phyloP scores from a whole-genome alignment of 2,329 filamentous ascomycete species.

The Trichoderma koningiopsis region DNA sequence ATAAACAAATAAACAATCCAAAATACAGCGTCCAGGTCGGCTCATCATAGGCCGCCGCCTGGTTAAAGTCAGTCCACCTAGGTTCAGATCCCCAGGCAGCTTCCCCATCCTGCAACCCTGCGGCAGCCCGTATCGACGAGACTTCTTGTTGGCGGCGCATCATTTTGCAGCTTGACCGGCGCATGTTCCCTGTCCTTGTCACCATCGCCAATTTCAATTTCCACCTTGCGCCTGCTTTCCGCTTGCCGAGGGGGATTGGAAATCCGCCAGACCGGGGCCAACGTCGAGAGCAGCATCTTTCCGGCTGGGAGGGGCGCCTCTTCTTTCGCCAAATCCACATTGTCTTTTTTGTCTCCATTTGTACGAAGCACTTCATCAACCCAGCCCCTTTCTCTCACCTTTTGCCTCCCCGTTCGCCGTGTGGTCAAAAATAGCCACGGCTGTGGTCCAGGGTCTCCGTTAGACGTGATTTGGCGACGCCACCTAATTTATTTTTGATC shows the following conservation, averaged over 20 bases:
- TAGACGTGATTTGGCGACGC: constrained; percentile 20
- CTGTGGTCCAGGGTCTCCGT: constrained; percentile 11
- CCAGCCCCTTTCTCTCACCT: background rate
- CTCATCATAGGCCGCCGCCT: background rate
- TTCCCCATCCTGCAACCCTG: constrained; percentile 12
- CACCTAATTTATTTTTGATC: constrained; percentile 14
- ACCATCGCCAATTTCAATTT: constrained; percentile 28
- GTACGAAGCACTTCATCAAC: constrained; percentile 10
- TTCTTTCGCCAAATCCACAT: constrained; percentile 16
- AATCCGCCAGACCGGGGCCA: constrained; percentile 23
- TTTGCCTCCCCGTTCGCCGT: background rate
- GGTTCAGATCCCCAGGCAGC: constrained; percentile 1
- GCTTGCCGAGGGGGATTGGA: constrained; percentile 22
- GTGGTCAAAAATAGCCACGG: constrained; percentile 10
- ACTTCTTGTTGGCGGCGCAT: background rate
- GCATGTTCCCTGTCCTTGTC: constrained; percentile 10
- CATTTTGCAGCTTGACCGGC: background rate
- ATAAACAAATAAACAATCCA: constrained; percentile 43
- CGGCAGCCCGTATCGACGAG: background rate
- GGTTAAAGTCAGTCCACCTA: constrained; percentile 21
- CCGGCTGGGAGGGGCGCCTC: constrained; percentile 6
- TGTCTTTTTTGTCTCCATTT: constrained; percentile 21
- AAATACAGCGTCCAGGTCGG: background rate
- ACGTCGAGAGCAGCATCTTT: constrained; percentile 11
- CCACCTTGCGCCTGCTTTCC: constrained; percentile 27